Evolutionary conservation across 352 stramenopile genomes (phyloP).

Genomic region (Pythium pyrilobum): DNA sequence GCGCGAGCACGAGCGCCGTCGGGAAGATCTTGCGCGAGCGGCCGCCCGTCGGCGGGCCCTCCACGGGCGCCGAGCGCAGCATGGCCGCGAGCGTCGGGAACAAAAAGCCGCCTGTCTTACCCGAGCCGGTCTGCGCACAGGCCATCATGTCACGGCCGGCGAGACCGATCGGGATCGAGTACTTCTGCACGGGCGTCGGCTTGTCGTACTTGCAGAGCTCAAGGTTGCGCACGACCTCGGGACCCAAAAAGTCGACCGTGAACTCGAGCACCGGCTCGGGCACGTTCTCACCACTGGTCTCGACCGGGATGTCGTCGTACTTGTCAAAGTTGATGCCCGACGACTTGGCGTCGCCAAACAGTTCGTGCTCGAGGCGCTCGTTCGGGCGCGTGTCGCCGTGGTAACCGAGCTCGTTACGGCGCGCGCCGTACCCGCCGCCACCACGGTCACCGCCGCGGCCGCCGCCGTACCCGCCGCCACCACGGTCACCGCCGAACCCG

Average conservation of each 20-base stretch:
- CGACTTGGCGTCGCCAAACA: constrained; percentile 91
- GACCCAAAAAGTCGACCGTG: constrained; percentile 82
- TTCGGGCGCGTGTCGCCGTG: constrained; percentile 93
- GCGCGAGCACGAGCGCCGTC: constrained; percentile 90
- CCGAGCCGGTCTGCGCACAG: constrained; percentile 98
- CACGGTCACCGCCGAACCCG: constrained; percentile 22
- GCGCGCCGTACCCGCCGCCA: constrained; percentile 40
- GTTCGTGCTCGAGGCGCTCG: constrained; percentile 88
- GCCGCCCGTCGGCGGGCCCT: constrained; percentile 38
- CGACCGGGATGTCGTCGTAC: constrained; percentile 98
- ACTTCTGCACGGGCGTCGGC: constrained; percentile 99
- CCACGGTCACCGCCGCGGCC: constrained; percentile 16
- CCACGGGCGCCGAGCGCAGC: constrained; percentile 75
- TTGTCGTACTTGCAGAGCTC: constrained; percentile 93
- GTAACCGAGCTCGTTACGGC: constrained; percentile 95
- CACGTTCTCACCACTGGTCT: constrained; percentile 92
- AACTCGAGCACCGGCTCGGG: constrained; percentile 92
- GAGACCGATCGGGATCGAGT: constrained; percentile 96
- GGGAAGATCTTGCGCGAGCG: constrained; percentile 88
- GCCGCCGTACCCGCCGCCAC: constrained; percentile 17
- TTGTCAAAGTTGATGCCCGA: constrained; percentile 99
- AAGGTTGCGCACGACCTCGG: constrained; percentile 91
- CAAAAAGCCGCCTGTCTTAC: constrained; percentile 95
- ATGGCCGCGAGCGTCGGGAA: constrained; percentile 97
- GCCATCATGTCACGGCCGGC: constrained; percentile 98